Evolutionary conservation across 176 grass and related monocot species (phyloP).

Genomic region (Luzula sylvatica): DNA sequence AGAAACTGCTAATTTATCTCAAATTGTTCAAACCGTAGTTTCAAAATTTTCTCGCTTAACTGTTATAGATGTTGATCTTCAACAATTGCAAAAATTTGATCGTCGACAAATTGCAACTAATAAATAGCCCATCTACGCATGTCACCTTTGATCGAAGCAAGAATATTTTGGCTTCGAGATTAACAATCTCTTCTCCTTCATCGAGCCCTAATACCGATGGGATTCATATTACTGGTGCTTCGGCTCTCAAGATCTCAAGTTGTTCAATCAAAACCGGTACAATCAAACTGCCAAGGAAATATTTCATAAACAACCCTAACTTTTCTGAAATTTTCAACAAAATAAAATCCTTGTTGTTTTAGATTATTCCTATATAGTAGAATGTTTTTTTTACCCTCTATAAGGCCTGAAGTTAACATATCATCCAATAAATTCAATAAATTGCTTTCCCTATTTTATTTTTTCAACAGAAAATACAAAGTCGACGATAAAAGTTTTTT

Average conservation of each 20-base stretch:
- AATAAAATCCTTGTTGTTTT: no score
- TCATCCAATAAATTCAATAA: no score
- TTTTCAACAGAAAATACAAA: no score
- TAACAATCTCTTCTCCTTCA: conserved; percentile 29
- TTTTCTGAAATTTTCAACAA: no score
- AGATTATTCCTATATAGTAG: no score
- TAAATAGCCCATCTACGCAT: conserved; percentile 29
- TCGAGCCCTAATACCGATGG: conserved; percentile 38
- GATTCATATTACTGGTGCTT: conserved; percentile 23
- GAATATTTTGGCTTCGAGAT: conserved; percentile 10
- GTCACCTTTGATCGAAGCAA: conserved; percentile 26
- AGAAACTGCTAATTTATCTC: neutral
- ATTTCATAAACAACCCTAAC: no score
- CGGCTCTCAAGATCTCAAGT: conserved; percentile 16
- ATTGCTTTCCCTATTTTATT: no score
- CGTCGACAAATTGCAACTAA: conserved; percentile 27
- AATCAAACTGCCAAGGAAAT: no score
- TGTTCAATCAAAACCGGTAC: conserved; percentile 25
- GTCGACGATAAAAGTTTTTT: no score
- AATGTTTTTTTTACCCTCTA: no score
- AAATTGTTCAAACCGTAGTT: neutral
- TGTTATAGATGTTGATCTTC: conserved; percentile 39
- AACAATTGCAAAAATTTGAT: conserved; percentile 33
- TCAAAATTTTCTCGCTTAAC: neutral
- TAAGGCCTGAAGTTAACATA: no score